Percentiles rank a stretch among this genome's conserved stretches.
These are phyloP conservation scores for Hevea brasiliensis DNA, from an alignment of 345 rosid genomes.

Conservation along the genomic window DNA sequence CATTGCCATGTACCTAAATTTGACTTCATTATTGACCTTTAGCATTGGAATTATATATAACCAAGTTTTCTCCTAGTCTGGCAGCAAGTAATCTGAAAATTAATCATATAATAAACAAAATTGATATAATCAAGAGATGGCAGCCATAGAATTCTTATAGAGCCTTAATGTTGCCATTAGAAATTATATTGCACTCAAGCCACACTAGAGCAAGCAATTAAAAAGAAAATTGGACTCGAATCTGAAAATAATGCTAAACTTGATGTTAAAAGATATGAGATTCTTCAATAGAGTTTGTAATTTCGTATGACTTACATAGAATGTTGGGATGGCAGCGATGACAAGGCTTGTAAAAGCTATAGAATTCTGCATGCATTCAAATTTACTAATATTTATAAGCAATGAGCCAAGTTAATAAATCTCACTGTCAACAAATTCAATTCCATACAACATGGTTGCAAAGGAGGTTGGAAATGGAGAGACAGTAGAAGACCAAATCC, in stretches of 20 bases:
- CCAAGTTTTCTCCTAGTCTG: neutral
- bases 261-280: neutral
- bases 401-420: conserved; percentile 1
- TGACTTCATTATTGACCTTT: too few species aligned
- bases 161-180: neutral
- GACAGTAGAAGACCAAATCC: conserved; percentile 18
- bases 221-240: neutral
- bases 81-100: neutral
- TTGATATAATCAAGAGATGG: neutral
- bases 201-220: neutral
- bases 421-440: conserved; percentile 12
- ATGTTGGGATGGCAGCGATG: conserved; percentile 74
- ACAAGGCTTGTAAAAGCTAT: conserved; percentile 48
- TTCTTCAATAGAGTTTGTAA: conserved; percentile 51
- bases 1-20: too few species aligned
- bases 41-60: too few species aligned
- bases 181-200: neutral
- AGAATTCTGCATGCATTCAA: conserved; percentile 42
- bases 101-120: neutral
- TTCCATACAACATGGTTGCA: conserved; percentile 17
- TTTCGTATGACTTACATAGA: conserved; percentile 54
- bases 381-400: conserved; percentile 15
- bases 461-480: conserved; percentile 24
- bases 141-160: neutral
- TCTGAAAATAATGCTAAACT: neutral